Conservation (phyloP, 108 stramenopile genomes). For the Nannochloropsis salina region DNA sequence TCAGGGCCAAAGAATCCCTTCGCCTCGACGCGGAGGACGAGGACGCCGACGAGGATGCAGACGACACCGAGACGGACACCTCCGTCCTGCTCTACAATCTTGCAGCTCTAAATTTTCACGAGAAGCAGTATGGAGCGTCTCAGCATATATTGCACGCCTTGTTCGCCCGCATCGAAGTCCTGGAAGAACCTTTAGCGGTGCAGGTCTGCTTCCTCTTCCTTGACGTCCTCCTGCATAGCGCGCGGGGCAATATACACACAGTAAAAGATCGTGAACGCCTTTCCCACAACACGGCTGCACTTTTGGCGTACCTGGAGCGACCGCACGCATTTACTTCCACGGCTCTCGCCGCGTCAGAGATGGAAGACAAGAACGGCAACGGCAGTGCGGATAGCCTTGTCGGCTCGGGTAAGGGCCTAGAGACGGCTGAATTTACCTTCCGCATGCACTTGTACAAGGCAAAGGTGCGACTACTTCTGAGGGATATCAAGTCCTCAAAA, state of each 20-base stretch:
- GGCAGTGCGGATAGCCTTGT: constrained; percentile 19
- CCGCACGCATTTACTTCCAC: constrained; percentile 36
- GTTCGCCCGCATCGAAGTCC: constrained; percentile 40
- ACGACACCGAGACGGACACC: constrained; percentile 40
- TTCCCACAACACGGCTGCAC: constrained; percentile 28
- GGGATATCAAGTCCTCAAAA: constrained; percentile 40
- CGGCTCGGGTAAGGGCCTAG: constrained; percentile 27
- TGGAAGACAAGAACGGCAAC: background rate
- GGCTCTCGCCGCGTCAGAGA: background rate
- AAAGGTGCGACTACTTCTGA: constrained; percentile 38
- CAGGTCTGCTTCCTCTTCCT: constrained; percentile 50
- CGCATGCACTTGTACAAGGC: constrained; percentile 52
- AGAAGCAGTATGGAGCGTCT: constrained; percentile 48
- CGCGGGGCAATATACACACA: constrained; percentile 44
- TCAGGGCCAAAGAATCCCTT: background rate
- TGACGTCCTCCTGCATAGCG: constrained; percentile 46
- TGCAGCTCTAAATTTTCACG: constrained; percentile 40
- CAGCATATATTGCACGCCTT: constrained; percentile 39
- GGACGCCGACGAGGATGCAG: constrained; percentile 24
- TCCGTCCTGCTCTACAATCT: constrained; percentile 50
- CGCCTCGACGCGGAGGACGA: background rate
- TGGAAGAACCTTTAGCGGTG: constrained; percentile 41
- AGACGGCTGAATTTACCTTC: constrained; percentile 45
- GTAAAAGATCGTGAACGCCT: constrained; percentile 28
- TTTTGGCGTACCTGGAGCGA: constrained; percentile 40